Conservation (phyloP, 2,329 filamentous ascomycete species). For the Salinomyces thailandicus region DNA sequence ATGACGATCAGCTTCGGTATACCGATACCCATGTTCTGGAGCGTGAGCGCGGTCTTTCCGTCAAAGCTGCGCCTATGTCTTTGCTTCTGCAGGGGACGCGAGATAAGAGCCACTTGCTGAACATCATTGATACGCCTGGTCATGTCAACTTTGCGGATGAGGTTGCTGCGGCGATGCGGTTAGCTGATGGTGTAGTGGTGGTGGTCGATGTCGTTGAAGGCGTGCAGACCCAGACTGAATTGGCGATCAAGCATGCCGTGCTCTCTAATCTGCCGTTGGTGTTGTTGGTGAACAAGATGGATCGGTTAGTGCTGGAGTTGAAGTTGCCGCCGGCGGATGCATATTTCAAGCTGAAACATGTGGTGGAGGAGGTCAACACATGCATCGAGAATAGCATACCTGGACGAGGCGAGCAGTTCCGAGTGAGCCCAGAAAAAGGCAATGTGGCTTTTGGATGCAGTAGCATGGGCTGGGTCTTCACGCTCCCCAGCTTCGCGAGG, state of each 20-base stretch:
- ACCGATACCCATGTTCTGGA: slow-evolving; percentile 88
- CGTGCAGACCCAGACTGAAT: slow-evolving; percentile 96
- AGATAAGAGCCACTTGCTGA: slow-evolving; percentile 90
- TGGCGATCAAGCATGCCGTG: slow-evolving; percentile 92
- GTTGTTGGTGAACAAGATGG: slow-evolving; percentile 93
- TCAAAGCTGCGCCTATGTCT: slow-evolving; percentile 92
- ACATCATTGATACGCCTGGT: slow-evolving; percentile 89
- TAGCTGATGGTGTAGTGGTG: slow-evolving; percentile 85
- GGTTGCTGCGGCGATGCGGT: slow-evolving; percentile 73
- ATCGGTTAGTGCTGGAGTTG: slow-evolving; percentile 84
- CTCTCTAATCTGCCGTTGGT: slow-evolving; percentile 82
- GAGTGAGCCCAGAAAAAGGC: slow-evolving; percentile 89
- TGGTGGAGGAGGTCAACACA: slow-evolving; percentile 97
- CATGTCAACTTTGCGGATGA: slow-evolving; percentile 99
- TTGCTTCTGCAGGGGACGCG: slow-evolving; percentile 77
- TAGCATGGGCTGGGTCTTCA: slow-evolving; percentile 94
- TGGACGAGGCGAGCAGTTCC: slow-evolving; percentile 63
- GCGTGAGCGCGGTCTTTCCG: slow-evolving; percentile 77
- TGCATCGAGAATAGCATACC: slow-evolving; percentile 82
- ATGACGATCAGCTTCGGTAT: slow-evolving; percentile 85
- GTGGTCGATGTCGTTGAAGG: slow-evolving; percentile 96
- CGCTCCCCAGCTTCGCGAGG: slow-evolving; percentile 81
- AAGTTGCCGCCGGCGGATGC: slow-evolving; percentile 90
- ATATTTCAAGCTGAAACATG: slow-evolving; percentile 97
- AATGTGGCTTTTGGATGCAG: slow-evolving; percentile 96